Evolutionary conservation across 805 yeast species (phyloP).

Genomic region (Monosporozyma yasuniensis): DNA sequence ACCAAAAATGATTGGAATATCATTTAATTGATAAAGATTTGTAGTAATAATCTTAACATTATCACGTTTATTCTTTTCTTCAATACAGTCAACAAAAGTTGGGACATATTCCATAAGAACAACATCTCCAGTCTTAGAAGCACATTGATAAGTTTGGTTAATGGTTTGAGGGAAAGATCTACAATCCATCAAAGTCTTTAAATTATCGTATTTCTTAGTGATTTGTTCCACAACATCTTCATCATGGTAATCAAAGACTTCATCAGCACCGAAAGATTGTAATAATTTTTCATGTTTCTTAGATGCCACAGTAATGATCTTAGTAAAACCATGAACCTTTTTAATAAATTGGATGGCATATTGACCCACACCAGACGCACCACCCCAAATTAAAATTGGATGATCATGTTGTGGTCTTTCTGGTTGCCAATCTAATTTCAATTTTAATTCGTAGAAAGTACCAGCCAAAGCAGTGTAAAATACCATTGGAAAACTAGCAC

Average conservation of each 20-base stretch:
- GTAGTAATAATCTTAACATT: conserved; percentile 31
- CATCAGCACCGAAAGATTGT: conserved; percentile 39
- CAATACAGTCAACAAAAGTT: conserved; percentile 27
- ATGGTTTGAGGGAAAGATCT: conserved; percentile 24
- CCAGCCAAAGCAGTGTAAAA: conserved; percentile 25
- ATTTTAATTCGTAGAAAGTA: conserved; percentile 18
- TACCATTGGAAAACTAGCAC: not conserved
- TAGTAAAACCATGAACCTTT: conserved; percentile 31
- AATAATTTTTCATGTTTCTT: conserved; percentile 34
- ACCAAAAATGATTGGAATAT: not conserved
- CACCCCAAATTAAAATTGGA: conserved; percentile 50
- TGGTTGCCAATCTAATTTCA: conserved; percentile 17
- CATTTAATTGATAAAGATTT: not conserved
- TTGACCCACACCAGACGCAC: conserved; percentile 55
- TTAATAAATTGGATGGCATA: conserved; percentile 50
- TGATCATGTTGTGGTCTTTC: conserved; percentile 26
- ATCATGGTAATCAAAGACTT: conserved; percentile 40
- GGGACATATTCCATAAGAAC: conserved; percentile 26
- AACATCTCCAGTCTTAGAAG: not conserved
- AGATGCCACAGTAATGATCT: conserved; percentile 42
- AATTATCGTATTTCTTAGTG: conserved; percentile 21
- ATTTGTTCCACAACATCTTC: conserved; percentile 36
- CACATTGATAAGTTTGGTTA: conserved; percentile 26
- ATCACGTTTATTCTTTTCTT: conserved; percentile 24
- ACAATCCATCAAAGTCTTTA: conserved; percentile 26